Percentiles rank a stretch among this genome's conserved stretches.
Conservation (phyloP, 2,329 filamentous ascomycete species). For the Alternaria longipes region DNA sequence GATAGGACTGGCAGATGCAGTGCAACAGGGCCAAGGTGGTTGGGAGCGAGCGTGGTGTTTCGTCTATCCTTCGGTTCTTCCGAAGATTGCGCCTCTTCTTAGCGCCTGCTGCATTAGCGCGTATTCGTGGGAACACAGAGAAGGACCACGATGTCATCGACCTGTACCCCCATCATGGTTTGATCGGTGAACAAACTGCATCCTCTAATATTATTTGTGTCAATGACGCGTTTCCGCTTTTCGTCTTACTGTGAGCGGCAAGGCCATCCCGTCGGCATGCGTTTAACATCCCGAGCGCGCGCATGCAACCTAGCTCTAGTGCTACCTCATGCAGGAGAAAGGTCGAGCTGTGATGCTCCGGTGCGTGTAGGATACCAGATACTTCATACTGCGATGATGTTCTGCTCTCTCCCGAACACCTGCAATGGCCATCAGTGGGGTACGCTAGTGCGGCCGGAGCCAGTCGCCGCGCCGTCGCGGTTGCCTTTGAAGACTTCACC, state of each 20-base stretch:
- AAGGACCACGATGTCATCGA: background rate
- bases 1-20: background rate
- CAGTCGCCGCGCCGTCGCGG: constrained; percentile 1
- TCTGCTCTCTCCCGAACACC: background rate
- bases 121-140: background rate
- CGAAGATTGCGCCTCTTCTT: constrained; percentile 2
- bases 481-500: constrained; percentile 9
- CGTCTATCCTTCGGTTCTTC: background rate
- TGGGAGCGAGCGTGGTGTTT: background rate
- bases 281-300: background rate
- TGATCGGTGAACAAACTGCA: background rate
- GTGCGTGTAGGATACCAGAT: background rate
- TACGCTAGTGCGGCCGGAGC: constrained; percentile 9
- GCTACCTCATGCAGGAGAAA: background rate
- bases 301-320: background rate
- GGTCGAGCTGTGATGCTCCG: background rate
- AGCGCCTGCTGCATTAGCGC: background rate
- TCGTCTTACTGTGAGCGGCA: background rate
- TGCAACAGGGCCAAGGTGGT: background rate
- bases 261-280: background rate
- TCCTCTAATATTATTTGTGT: background rate
- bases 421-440: constrained; percentile 6
- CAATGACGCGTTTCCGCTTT: background rate
- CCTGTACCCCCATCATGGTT: background rate
- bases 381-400: background rate